These are phyloP conservation scores for Gossypium thurberi DNA, from an alignment of 345 rosid genomes.

Conservation along the genomic window DNA sequence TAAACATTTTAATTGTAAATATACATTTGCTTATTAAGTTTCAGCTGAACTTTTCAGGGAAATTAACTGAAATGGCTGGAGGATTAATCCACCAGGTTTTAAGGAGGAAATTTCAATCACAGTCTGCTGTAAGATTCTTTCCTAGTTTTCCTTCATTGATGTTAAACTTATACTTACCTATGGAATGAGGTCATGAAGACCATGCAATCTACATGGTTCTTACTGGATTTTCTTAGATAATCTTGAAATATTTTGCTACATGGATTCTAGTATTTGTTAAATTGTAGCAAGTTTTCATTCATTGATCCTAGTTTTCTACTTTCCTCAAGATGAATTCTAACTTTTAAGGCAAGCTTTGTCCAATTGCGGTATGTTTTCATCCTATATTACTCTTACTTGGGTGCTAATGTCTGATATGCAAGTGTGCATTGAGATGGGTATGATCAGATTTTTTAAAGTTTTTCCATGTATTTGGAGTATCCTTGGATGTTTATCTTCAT, in stretches of 20 bases:
- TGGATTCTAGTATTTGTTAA: not conserved
- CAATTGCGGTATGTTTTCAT: not conserved
- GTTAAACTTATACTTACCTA: not conserved
- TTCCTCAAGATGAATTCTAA: not conserved
- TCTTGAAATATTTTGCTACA: not conserved
- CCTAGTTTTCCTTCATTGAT: not conserved
- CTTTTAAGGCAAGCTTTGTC: not conserved
- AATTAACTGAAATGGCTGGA: constrained; percentile 69
- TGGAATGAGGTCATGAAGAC: not conserved
- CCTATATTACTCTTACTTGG: not conserved
- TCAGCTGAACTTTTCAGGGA: constrained; percentile 28
- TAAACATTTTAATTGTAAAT: not conserved
- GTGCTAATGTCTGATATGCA: no score
- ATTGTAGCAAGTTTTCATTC: no score
- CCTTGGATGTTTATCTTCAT: no score
- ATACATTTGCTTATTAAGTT: constrained; percentile 18
- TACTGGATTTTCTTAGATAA: not conserved
- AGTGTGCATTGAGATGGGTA: no score
- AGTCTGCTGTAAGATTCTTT: constrained; percentile 45
- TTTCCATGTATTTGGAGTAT: no score
- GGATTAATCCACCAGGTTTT: constrained; percentile 86
- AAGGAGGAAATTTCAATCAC: constrained; percentile 69
- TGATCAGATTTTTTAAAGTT: no score
- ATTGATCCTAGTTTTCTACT: not conserved
- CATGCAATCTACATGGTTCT: not conserved